Conservation (phyloP, 2,329 filamentous ascomycete genomes). For the Cladophialophora bantiana region DNA sequence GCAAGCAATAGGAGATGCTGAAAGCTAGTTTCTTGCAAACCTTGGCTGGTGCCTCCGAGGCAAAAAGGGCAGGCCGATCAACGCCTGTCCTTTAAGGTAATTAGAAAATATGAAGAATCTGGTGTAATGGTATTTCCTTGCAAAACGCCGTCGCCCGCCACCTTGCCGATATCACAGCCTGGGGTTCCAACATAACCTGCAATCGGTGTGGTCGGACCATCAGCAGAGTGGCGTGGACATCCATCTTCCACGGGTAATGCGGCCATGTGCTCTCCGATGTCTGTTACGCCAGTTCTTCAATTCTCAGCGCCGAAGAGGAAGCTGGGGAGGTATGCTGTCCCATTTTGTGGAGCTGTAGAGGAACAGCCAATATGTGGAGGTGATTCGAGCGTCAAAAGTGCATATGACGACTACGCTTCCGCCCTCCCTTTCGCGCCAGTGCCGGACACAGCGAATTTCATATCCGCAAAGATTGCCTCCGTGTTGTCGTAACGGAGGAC, state of each 20-base stretch:
- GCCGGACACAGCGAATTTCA: background rate
- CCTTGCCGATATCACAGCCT: background rate
- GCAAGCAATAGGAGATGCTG: background rate
- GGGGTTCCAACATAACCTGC: background rate
- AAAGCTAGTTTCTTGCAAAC: background rate
- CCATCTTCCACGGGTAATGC: slow-evolving; percentile 2
- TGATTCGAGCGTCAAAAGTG: background rate
- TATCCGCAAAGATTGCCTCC: background rate
- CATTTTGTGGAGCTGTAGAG: background rate
- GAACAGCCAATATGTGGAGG: background rate
- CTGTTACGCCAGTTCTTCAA: background rate
- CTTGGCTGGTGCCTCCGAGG: background rate
- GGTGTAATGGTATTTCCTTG: background rate
- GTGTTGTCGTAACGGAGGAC: background rate
- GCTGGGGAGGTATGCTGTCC: background rate
- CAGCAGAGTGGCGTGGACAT: background rate
- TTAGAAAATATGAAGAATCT: background rate
- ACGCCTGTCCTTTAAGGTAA: background rate
- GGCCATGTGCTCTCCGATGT: slow-evolving; percentile 5
- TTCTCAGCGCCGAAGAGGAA: background rate
- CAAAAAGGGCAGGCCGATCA: background rate
- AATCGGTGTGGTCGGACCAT: background rate
- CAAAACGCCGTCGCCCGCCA: background rate
- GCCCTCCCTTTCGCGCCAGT: background rate
- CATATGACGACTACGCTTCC: background rate